These are phyloP conservation scores for Candida dajiaensis DNA, from an alignment of 805 yeast species.

Conservation along the genomic window DNA sequence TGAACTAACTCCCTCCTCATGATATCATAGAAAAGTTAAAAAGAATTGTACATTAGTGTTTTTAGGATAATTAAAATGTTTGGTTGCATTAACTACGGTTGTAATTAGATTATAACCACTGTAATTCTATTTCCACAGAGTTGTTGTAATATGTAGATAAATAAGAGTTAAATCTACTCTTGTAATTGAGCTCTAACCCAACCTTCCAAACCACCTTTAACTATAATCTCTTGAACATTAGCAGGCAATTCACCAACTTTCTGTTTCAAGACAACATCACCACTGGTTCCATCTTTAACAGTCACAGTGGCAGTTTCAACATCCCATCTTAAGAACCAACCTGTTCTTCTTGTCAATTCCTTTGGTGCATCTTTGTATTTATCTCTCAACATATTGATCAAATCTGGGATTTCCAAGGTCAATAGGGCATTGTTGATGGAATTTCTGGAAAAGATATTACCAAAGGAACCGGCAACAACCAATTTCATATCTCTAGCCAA, in stretches of 20 bases:
- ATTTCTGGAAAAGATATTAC: conserved; percentile 93
- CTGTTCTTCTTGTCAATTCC: conserved; percentile 91
- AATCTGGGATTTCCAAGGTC: conserved; percentile 88
- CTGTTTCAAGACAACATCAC: conserved; percentile 62
- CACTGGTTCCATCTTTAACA: conserved; percentile 57
- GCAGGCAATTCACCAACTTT: conserved; percentile 95
- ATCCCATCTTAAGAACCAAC: conserved; percentile 90
- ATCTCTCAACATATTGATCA: conserved; percentile 71
- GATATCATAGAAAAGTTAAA: background rate
- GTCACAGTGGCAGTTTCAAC: conserved; percentile 78
- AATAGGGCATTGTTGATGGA: conserved; percentile 93
- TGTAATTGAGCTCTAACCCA: conserved; percentile 82
- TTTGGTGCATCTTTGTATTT: conserved; percentile 46
- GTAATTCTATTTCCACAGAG: too few relatives aligned
- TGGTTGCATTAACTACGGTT: background rate
- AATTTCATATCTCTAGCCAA: conserved; percentile 88
- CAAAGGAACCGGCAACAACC: conserved; percentile 95
- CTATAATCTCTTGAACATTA: conserved; percentile 92
- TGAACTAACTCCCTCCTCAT: background rate
- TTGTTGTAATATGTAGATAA: too few relatives aligned
- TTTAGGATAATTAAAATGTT: background rate
- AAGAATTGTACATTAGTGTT: background rate
- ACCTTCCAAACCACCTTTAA: conserved; percentile 96
- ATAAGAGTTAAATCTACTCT: too few relatives aligned
- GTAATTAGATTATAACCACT: too few relatives aligned